Conservation (phyloP, 2,329 filamentous ascomycete species). For the Calonectria honghensis region DNA sequence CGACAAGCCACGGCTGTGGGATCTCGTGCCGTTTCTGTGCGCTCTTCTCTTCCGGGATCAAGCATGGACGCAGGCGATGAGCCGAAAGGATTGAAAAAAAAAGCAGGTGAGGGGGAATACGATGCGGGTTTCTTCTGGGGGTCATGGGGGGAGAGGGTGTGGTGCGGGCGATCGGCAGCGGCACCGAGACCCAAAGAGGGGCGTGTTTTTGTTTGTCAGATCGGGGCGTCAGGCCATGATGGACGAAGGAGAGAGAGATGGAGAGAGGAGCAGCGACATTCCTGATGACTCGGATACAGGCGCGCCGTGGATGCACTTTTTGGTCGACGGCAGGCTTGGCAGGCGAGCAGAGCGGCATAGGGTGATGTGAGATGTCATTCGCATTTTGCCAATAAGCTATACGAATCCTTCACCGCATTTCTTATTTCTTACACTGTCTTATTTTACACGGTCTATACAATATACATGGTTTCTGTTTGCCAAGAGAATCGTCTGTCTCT, state of each 20-base stretch:
- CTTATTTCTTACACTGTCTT: constrained; percentile 14
- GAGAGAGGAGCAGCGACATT: not conserved
- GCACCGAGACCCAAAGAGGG: not conserved
- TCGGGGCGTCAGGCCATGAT: not conserved
- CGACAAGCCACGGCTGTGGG: not conserved
- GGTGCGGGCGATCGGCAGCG: constrained; percentile 18
- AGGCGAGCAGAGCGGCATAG: not conserved
- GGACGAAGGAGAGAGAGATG: too few species aligned
- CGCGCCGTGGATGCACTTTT: not conserved
- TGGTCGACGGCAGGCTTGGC: not conserved
- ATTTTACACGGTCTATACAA: not conserved
- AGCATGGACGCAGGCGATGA: constrained; percentile 7
- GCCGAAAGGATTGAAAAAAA: not conserved
- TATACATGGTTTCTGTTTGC: not conserved
- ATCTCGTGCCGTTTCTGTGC: not conserved
- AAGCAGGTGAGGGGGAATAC: constrained; percentile 11
- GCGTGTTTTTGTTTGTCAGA: not conserved
- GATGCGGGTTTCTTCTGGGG: constrained; percentile 2
- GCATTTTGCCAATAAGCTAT: not conserved
- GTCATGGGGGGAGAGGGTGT: constrained; percentile 7
- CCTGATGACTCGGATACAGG: not conserved
- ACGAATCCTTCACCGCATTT: constrained; percentile 21
- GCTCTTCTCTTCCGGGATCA: constrained; percentile 2
- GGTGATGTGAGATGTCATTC: constrained; percentile 18
- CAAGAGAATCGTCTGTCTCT: not conserved